Conservation (phyloP, 306 rosid genomes). For the Psophocarpus tetragonolobus region DNA sequence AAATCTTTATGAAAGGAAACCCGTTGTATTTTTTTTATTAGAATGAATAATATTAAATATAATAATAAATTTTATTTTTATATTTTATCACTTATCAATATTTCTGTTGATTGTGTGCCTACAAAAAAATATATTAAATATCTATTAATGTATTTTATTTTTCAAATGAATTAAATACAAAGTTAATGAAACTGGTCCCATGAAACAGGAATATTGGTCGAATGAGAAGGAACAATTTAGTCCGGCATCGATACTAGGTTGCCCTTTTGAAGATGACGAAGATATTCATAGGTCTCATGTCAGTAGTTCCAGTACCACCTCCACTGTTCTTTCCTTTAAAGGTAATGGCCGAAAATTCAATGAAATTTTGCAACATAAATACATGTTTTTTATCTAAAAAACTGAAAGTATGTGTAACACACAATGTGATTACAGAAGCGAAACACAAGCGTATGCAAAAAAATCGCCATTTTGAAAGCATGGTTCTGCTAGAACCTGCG, state of each 20-base stretch:
- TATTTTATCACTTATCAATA: no score
- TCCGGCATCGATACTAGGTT: slow-evolving; percentile 77
- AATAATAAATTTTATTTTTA: no score
- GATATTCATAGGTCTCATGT: slow-evolving; percentile 36
- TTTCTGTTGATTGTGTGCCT: no score
- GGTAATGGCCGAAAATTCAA: slow-evolving; percentile 31
- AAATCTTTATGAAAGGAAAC: no score
- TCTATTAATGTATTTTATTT: no score
- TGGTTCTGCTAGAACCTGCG: slow-evolving; percentile 46
- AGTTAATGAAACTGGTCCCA: not conserved
- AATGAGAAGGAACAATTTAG: slow-evolving; percentile 78
- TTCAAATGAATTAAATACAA: not conserved
- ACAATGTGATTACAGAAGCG: slow-evolving; percentile 36
- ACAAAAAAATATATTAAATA: no score
- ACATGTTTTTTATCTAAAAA: not conserved
- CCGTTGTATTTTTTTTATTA: no score
- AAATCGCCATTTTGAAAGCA: slow-evolving; percentile 44
- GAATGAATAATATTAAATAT: no score
- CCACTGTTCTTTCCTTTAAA: slow-evolving; percentile 29
- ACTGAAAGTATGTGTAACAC: not conserved
- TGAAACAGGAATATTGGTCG: slow-evolving; percentile 56
- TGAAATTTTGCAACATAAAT: not conserved
- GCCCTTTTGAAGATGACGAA: slow-evolving; percentile 78
- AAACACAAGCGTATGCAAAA: slow-evolving; percentile 46
- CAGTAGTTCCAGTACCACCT: slow-evolving; percentile 26